Evolutionary conservation across 2,329 filamentous ascomycete species (phyloP).

Genomic region (Microsporum ferrugineum): DNA sequence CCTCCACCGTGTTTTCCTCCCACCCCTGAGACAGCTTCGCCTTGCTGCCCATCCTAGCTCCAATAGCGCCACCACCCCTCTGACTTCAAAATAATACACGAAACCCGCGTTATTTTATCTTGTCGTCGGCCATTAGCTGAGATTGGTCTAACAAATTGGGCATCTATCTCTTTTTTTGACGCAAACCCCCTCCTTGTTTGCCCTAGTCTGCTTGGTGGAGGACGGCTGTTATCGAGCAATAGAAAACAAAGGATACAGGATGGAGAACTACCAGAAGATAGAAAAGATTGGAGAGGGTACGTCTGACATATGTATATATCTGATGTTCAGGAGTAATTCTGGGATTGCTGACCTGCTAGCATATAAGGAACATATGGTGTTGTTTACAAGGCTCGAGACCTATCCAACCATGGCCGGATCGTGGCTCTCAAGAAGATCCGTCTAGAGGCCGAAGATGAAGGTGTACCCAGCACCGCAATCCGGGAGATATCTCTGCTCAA

Average conservation of each 20-base stretch:
- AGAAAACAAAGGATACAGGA: conserved; percentile 27
- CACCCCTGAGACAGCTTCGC: background rate
- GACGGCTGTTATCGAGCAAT: background rate
- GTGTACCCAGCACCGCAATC: conserved; percentile 83
- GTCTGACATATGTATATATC: conserved; percentile 23
- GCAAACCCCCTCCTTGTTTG: background rate
- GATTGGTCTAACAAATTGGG: background rate
- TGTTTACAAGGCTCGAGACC: conserved; percentile 86
- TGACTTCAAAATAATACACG: background rate
- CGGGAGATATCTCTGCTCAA: conserved; percentile 90
- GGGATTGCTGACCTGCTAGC: background rate
- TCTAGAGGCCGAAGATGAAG: conserved; percentile 88
- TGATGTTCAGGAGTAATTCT: background rate
- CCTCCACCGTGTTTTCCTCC: background rate
- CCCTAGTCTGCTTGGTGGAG: background rate
- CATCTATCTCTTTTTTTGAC: background rate
- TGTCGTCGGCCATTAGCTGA: background rate
- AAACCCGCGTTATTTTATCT: background rate
- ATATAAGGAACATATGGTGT: conserved; percentile 76
- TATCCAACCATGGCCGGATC: conserved; percentile 69
- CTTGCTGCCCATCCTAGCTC: background rate
- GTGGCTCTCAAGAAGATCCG: conserved; percentile 93
- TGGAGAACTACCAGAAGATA: conserved; percentile 95
- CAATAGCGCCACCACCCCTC: background rate
- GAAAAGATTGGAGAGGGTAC: conserved; percentile 93